A percentile compares a stretch with the other conserved stretches of the same genome.
Evolutionary conservation across 306 rosid genomes (phyloP).

Genomic region (Alnus rubra): DNA sequence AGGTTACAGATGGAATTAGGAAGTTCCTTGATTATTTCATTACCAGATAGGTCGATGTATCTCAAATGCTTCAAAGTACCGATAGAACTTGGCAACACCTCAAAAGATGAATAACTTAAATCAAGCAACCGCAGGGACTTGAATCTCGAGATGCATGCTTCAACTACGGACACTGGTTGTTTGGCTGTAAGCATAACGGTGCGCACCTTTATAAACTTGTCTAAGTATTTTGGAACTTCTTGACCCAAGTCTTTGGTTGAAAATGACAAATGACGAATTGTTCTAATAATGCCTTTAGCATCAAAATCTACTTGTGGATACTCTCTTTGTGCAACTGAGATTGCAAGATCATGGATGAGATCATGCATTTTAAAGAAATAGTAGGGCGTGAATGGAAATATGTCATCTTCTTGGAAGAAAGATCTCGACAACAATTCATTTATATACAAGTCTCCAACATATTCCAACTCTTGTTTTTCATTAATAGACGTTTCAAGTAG

Average conservation of each 20-base stretch:
- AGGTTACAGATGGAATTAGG: constrained; percentile 36
- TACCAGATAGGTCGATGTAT: constrained; percentile 5
- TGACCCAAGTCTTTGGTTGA: not conserved
- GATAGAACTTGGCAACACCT: constrained; percentile 19
- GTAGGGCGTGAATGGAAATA: too few relatives aligned
- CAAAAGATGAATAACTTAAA: constrained; percentile 18
- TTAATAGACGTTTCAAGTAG: constrained; percentile 8
- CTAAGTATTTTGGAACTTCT: not conserved
- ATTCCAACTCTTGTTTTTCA: constrained; percentile 23
- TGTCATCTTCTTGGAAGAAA: constrained; percentile 26
- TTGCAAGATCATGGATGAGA: constrained; percentile 31
- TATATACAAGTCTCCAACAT: constrained; percentile 26
- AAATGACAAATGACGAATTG: not conserved
- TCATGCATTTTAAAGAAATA: constrained; percentile 26
- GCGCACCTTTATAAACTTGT: not conserved
- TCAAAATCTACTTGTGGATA: not conserved
- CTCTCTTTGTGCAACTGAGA: constrained; percentile 15
- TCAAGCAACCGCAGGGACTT: constrained; percentile 24
- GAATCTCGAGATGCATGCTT: constrained; percentile 2
- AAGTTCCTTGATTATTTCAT: not conserved
- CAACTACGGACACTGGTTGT: not conserved
- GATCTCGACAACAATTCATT: constrained; percentile 25
- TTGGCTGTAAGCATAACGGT: not conserved
- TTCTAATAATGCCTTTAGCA: not conserved
- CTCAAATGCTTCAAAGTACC: constrained; percentile 25